Evolutionary conservation across 495 filamentous ascomycete species (phyloP), one percentile per base, ranked within the genome.

Genomic region (Glonium stellatum): DNA sequence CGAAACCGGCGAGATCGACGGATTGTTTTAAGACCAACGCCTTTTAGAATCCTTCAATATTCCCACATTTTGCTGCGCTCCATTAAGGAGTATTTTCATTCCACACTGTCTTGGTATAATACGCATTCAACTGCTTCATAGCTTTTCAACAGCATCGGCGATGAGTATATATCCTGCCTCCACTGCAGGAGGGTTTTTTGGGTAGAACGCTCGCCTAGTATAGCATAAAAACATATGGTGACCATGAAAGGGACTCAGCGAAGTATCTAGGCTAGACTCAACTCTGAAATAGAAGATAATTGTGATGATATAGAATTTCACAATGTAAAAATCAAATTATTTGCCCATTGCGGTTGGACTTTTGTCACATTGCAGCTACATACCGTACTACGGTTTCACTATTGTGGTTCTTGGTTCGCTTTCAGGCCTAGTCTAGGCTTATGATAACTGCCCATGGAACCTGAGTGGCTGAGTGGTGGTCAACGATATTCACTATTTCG

Each of bases 1-100:
- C 5, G 90, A 93, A 75, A 97, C 92, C 35, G 93, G 92, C 44
- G 92, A 97, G 75, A 95, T 98, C 58, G 87, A 96, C 64, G 93
- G 93, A 8, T 78, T 98, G 52, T 98, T 98, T 73, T 98, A 87
- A 54, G 39, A 15, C 12, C 36, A 19, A 15, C 0, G 5, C 18
- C 25, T 11, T 5, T 37, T 9, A 42, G 36, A 19, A 31, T n/a
- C 36, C 11, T 42, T 22, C 15, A 25, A 27, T 5, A 1, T 8
- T 5, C 25, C 48, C 21, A 27, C 19, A 22, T 51, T 51, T 6
- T 31, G 27, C 27, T 31, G 3, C 6, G 27, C 27, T 31, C 6
- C 27, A 31, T 31, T 31, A 31, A 31, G 6, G 27, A 31, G 6
- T 31, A 31, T 31, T 31, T 6, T 31, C 27, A 6, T 31, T 31